Conservation (phyloP, 2,329 filamentous ascomycete genomes). For the Esteya vermicola region DNA sequence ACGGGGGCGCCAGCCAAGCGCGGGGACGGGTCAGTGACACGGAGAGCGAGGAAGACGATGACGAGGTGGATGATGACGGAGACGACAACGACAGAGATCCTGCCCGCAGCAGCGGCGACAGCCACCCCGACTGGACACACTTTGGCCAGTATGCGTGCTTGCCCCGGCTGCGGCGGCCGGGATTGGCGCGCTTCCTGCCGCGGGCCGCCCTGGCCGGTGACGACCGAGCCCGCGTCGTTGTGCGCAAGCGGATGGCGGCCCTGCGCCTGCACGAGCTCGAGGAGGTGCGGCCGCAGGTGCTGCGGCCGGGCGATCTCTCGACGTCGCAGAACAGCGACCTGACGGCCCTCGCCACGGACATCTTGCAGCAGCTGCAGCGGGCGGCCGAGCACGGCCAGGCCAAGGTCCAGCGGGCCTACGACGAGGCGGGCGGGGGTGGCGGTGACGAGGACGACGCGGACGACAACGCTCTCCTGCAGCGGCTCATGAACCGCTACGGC, state of each 20-base stretch:
- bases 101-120: slow-evolving; percentile 53
- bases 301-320: slow-evolving; percentile 60
- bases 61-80: slow-evolving; percentile 47
- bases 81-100: slow-evolving; percentile 44
- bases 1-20: slow-evolving; percentile 33
- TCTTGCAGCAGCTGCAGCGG: slow-evolving; percentile 45
- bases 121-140: slow-evolving; percentile 74
- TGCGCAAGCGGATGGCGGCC: slow-evolving; percentile 55
- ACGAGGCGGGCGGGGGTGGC: slow-evolving; percentile 21
- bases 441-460: slow-evolving; percentile 29
- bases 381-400: slow-evolving; percentile 32
- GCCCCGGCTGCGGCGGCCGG: slow-evolving; percentile 57
- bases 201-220: slow-evolving; percentile 54
- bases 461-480: slow-evolving; percentile 18
- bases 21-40: slow-evolving; percentile 10
- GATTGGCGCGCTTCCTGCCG: slow-evolving; percentile 69
- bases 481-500: slow-evolving; percentile 44
- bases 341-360: slow-evolving; percentile 58
- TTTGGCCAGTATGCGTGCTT: slow-evolving; percentile 67
- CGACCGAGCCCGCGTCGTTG: slow-evolving; percentile 56
- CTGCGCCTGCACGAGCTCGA: slow-evolving; percentile 54
- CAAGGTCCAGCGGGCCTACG: slow-evolving; percentile 21
- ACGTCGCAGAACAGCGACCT: slow-evolving; percentile 67
- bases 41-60: slow-evolving; percentile 38
- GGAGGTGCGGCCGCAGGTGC: slow-evolving; percentile 64